phyloP scores from a whole-genome alignment of 2,329 filamentous ascomycete genomes.

The Fusarium poae region DNA sequence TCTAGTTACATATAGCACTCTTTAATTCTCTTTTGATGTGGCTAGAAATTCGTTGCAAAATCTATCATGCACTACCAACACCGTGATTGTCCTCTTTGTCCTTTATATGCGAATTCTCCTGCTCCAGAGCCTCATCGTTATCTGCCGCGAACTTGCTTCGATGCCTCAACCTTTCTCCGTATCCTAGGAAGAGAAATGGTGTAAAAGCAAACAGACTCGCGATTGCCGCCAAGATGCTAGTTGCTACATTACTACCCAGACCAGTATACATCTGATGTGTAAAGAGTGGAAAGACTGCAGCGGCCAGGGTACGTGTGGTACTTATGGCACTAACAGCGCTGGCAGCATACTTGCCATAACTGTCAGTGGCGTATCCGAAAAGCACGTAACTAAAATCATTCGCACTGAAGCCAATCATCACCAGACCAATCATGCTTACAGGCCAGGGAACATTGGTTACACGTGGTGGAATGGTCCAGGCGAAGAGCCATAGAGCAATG shows the following conservation, averaged over 20 bases:
- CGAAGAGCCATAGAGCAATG: conserved; percentile 17
- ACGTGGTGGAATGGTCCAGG: conserved; percentile 20
- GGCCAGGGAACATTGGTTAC: conserved; percentile 15
- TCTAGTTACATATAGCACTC: too few species aligned
- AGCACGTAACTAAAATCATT: conserved; percentile 24
- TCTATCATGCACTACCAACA: too few species aligned
- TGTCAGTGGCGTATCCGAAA: conserved; percentile 15
- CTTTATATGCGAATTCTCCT: conserved; percentile 13
- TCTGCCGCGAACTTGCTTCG: conserved; percentile 18
- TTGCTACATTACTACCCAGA: conserved; percentile 12
- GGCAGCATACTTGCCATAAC: conserved; percentile 17
- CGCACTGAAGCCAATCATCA: conserved; percentile 13
- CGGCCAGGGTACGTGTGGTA: conserved; percentile 10
- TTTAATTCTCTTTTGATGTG: too few species aligned
- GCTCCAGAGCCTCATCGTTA: neutral
- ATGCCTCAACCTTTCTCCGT: conserved; percentile 13
- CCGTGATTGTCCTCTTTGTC: neutral
- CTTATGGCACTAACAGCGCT: conserved; percentile 21
- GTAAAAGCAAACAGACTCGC: conserved; percentile 19
- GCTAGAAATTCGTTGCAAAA: too few species aligned
- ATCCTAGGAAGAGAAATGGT: conserved; percentile 4
- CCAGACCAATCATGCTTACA: conserved; percentile 22
- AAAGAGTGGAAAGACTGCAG: conserved; percentile 11
- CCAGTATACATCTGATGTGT: conserved; percentile 18
- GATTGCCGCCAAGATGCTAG: conserved; percentile 12